Conservation (phyloP, 176 grass and related monocot species). For the Cenchrus purpureus region DNA sequence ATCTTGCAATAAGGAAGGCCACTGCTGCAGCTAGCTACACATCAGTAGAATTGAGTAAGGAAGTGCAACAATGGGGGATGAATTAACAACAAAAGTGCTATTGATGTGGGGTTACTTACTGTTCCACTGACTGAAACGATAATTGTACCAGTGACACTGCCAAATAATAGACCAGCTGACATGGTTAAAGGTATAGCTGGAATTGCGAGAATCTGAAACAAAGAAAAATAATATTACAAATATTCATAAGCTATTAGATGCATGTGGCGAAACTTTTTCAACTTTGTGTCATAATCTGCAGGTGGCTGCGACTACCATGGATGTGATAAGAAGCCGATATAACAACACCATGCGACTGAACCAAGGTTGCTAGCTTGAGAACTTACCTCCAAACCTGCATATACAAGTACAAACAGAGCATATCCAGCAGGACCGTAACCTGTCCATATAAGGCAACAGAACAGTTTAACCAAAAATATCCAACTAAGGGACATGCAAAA, state of each 20-base stretch:
- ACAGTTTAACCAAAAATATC: constrained; percentile 16
- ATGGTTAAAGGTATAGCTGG: constrained; percentile 98
- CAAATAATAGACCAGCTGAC: constrained; percentile 92
- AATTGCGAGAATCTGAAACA: constrained; percentile 88
- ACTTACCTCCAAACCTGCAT: constrained; percentile 91
- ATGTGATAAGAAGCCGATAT: background rate
- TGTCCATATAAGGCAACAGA: constrained; percentile 43
- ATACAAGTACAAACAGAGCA: constrained; percentile 87
- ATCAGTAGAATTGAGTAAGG: constrained; percentile 43
- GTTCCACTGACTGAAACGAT: constrained; percentile 96
- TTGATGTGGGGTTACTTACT: constrained; percentile 56
- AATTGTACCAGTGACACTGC: constrained; percentile 84
- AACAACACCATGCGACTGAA: background rate
- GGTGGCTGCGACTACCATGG: background rate
- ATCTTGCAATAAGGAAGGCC: constrained; percentile 97
- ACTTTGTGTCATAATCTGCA: background rate
- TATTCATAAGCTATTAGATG: constrained; percentile 12
- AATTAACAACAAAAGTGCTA: constrained; percentile 15
- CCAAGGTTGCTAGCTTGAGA: background rate
- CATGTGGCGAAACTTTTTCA: constrained; percentile 3
- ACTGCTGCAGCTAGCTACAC: constrained; percentile 83
- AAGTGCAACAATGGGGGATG: background rate
- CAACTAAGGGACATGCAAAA: background rate
- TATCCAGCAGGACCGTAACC: constrained; percentile 97
- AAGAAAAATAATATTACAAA: constrained; percentile 16